Percentiles rank a stretch among this genome's conserved stretches.
Evolutionary conservation across 2,329 filamentous ascomycete species (phyloP).

Genomic region (Trichoderma atrobrunneum): DNA sequence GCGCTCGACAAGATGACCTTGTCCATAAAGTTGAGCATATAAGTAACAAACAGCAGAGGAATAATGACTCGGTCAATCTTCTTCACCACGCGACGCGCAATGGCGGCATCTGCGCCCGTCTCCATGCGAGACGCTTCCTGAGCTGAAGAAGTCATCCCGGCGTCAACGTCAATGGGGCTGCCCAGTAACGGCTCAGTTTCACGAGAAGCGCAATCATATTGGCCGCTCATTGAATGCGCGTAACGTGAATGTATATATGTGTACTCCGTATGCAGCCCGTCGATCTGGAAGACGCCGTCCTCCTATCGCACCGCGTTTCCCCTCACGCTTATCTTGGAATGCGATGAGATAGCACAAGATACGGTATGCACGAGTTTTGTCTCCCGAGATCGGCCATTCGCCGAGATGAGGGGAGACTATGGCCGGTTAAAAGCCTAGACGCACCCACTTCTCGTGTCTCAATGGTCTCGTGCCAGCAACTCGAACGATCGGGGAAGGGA

Average conservation of each 20-base stretch:
- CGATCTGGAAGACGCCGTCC: background rate
- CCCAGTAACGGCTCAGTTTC: slow-evolving; percentile 13
- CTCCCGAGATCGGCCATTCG: slow-evolving; percentile 9
- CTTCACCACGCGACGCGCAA: slow-evolving; percentile 43
- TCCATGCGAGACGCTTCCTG: slow-evolving; percentile 10
- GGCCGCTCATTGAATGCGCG: background rate
- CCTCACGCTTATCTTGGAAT: slow-evolving; percentile 16
- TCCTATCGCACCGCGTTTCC: slow-evolving; percentile 1
- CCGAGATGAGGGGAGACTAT: background rate
- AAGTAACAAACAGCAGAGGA: slow-evolving; percentile 55
- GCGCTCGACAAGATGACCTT: slow-evolving; percentile 56
- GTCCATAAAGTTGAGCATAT: slow-evolving; percentile 60
- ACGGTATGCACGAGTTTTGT: slow-evolving; percentile 4
- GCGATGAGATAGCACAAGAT: slow-evolving; percentile 1
- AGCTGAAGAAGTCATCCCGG: slow-evolving; percentile 15
- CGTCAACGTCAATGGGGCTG: background rate
- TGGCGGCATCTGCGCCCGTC: slow-evolving; percentile 20
- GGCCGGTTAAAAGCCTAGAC: slow-evolving; percentile 4
- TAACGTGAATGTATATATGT: background rate
- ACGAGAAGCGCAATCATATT: background rate
- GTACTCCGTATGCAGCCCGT: background rate
- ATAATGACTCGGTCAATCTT: slow-evolving; percentile 56
- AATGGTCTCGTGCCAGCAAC: background rate
- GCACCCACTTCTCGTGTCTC: background rate
- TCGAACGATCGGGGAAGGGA: background rate